Percentiles rank a stretch among this genome's conserved stretches.
Evolutionary conservation across 2,329 filamentous ascomycete species (phyloP).

Genomic region (Endothia cerciana): DNA sequence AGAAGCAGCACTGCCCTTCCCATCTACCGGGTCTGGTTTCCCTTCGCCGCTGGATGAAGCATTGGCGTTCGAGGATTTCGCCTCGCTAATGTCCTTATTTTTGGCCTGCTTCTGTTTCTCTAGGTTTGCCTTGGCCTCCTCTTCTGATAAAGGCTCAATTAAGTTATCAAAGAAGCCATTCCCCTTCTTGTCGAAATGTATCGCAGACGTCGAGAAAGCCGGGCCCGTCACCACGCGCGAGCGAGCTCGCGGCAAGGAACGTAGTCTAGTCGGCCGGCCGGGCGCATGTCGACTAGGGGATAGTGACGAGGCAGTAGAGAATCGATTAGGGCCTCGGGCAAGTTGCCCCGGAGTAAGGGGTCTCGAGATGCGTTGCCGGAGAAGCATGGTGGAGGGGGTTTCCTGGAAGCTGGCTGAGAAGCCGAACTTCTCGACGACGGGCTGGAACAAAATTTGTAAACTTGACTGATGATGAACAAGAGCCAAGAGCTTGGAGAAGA

Average conservation of each 20-base stretch:
- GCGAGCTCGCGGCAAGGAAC: conserved; percentile 1
- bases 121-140: conserved; percentile 56
- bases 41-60: conserved; percentile 45
- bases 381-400: conserved; percentile 27
- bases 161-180: conserved; percentile 56
- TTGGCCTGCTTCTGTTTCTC: conserved; percentile 48
- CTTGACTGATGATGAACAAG: not conserved
- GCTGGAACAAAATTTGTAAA: not conserved
- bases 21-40: conserved; percentile 50
- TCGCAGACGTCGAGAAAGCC: conserved; percentile 44
- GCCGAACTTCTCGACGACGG: conserved; percentile 9
- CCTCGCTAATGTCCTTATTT: conserved; percentile 51
- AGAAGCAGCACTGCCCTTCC: conserved; percentile 63
- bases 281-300: conserved; percentile 21
- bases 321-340: conserved; percentile 15
- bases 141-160: conserved; percentile 55
- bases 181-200: conserved; percentile 46
- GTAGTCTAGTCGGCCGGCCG: conserved; percentile 18
- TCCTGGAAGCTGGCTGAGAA: conserved; percentile 13
- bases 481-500: not conserved
- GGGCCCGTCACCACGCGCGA: conserved; percentile 30
- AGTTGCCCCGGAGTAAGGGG: conserved; percentile 23
- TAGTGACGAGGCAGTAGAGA: conserved; percentile 21
- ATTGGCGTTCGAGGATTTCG: conserved; percentile 48
- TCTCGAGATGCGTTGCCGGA: conserved; percentile 30